A percentile compares a stretch with the other conserved stretches of the same genome.
phyloP scores from a whole-genome alignment of 2,329 filamentous ascomycete species.

The Venturia nashicola region DNA sequence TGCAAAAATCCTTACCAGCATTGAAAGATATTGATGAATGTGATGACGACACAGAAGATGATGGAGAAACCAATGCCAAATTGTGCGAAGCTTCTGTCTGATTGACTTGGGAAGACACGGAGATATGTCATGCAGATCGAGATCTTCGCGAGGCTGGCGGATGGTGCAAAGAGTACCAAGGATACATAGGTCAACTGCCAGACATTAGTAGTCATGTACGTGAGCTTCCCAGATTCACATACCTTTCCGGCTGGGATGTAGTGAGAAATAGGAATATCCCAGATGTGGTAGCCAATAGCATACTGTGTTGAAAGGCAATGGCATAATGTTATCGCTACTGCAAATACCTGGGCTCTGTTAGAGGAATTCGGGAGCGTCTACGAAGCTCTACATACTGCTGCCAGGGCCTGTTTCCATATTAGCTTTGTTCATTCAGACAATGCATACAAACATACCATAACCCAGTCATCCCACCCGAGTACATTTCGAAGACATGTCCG shows the following conservation, averaged over 20 bases:
- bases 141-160: conserved; percentile 9
- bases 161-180: conserved; percentile 8
- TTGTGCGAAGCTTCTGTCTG: conserved; percentile 6
- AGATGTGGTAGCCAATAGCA: conserved; percentile 7
- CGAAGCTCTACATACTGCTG: neutral
- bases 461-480: conserved; percentile 10
- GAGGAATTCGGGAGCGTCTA: neutral
- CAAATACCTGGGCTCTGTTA: neutral
- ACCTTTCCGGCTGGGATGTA: conserved; percentile 5
- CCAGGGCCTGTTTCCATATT: neutral
- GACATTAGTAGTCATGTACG: neutral
- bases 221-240: neutral
- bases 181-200: conserved; percentile 7
- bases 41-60: neutral
- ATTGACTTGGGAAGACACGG: conserved; percentile 6
- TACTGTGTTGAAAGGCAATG: conserved; percentile 6
- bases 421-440: neutral
- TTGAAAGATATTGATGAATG: conserved; percentile 8
- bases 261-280: neutral
- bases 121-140: conserved; percentile 11
- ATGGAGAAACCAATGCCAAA: conserved; percentile 7
- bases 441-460: conserved; percentile 7
- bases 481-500: conserved; percentile 3
- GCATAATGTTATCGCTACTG: neutral
- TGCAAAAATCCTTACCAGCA: conserved; percentile 4